These are phyloP conservation scores for Arctostaphylos glauca DNA, from an alignment of 148 eudicot species.

Conservation along the genomic window DNA sequence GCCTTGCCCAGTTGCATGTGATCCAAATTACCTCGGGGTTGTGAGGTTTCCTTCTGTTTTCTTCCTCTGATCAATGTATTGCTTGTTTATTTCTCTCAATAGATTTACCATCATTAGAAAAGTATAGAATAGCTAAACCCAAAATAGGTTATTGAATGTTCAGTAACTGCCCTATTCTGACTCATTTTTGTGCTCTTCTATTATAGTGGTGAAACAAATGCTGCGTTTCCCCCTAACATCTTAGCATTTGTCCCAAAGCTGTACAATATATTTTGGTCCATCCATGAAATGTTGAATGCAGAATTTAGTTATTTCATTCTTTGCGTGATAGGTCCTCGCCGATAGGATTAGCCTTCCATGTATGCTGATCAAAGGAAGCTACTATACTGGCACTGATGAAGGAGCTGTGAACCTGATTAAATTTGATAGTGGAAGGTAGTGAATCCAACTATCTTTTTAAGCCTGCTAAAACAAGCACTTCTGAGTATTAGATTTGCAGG, in stretches of 20 bases:
- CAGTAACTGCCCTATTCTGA: background rate
- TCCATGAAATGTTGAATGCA: background rate
- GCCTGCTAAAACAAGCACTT: background rate
- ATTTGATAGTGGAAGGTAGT: constrained; percentile 84
- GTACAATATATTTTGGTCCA: background rate
- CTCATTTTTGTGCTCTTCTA: constrained; percentile 3
- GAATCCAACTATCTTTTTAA: constrained; percentile 4
- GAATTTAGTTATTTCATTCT: constrained; percentile 12
- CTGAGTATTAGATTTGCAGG: constrained; percentile 3
- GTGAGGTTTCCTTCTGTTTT: background rate
- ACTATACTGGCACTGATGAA: constrained; percentile 96
- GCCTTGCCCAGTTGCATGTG: background rate
- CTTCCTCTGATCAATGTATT: background rate
- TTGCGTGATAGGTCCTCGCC: constrained; percentile 68
- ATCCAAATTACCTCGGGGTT: background rate
- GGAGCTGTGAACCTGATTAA: constrained; percentile 95
- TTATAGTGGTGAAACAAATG: background rate
- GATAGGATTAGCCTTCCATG: constrained; percentile 87
- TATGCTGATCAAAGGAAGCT: constrained; percentile 96
- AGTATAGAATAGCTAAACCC: background rate
- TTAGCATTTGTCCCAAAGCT: background rate
- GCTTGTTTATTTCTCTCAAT: background rate
- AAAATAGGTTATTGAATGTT: background rate
- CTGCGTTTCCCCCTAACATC: background rate
- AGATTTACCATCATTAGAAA: background rate